Percentiles rank a stretch among this genome's conserved stretches.
phyloP scores from a whole-genome alignment of 371 early-diverging fungal species.

The Zychaea mexicana region DNA sequence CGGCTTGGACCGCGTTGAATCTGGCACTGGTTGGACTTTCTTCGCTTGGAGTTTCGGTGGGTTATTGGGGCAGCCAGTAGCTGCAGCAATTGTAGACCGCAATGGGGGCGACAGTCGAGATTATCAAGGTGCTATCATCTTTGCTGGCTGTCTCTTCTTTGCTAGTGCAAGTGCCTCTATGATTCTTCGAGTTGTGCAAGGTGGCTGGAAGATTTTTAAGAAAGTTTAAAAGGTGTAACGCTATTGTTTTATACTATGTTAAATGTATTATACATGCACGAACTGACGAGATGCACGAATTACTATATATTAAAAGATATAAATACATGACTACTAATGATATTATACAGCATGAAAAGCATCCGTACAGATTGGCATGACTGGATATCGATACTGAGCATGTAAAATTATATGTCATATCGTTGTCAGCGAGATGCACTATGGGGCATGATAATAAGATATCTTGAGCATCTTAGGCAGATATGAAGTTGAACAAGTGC shows the following conservation, averaged over 20 bases:
- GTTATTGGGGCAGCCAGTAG: slow-evolving; percentile 53
- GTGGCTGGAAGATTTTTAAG: slow-evolving; percentile 25
- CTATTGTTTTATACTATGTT: neutral
- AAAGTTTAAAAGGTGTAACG: neutral
- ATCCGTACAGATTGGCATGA: no score
- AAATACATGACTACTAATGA: no score
- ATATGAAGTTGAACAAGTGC: no score
- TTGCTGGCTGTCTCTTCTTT: slow-evolving; percentile 25
- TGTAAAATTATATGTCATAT: no score
- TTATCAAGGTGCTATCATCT: slow-evolving; percentile 25
- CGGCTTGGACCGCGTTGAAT: slow-evolving; percentile 53
- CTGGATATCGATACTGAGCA: no score
- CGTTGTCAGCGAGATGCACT: no score
- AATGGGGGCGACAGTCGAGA: slow-evolving; percentile 1
- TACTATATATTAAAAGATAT: no score
- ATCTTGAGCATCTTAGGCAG: no score
- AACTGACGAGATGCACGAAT: no score
- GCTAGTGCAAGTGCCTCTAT: slow-evolving; percentile 28
- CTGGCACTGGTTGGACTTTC: slow-evolving; percentile 53
- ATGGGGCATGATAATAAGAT: no score
- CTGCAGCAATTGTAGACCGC: slow-evolving; percentile 41
- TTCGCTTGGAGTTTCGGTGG: slow-evolving; percentile 50
- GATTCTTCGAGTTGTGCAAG: slow-evolving; percentile 26
- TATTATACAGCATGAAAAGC: no score
- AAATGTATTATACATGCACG: no score